Base-by-base conservation (phyloP, 345 rosid species). In the Gossypium turneri region DNA sequence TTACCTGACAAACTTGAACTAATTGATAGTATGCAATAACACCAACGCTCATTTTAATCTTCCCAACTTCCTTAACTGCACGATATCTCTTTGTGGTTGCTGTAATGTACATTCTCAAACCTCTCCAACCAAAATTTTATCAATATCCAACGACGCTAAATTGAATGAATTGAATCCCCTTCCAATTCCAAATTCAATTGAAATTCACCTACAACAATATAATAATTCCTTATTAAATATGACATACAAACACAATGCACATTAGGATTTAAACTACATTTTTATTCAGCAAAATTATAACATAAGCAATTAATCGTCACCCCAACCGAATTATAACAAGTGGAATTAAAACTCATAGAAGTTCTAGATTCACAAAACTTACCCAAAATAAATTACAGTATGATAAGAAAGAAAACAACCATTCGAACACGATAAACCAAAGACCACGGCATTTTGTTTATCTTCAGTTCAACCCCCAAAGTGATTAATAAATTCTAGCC, bases 1-100 rank as follows among this genome's bases (percentile, higher is more conserved):
- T 79, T 84, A 91, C 98, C 94, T 93, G 97, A 82, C 97, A 93
- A 91, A 91, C 88, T 91, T 89, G 94, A 84, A 91, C 85, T 81
- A 81, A 82, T 81, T 87, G 94, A 84, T 85, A 88, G 82, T 83
- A 87, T 19, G 85, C 86, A 84, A 88, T 74, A 73, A 93, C 78
- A 79, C 97, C 85, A 72, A 86, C 87, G 75, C 78, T 86, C 97
- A 93, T 93, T 79, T 85, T 91, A 93, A 91, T 84, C 70, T 87
- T 90, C 75, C 91, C 93, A 25, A 89, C 86, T 81, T 86, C 92
- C 80, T 93, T 90, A 78, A 87, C 82, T 65, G 87, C 84, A 82
- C 91, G 87, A 80, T 89, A 85, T 86, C 90, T 90, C 87, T 85
- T 91, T 77, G 79, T 83, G 77, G 89, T 87, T 75, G 83, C 84